phyloP scores from a whole-genome alignment of 441 rosid genomes.

The Melastoma candidum region DNA sequence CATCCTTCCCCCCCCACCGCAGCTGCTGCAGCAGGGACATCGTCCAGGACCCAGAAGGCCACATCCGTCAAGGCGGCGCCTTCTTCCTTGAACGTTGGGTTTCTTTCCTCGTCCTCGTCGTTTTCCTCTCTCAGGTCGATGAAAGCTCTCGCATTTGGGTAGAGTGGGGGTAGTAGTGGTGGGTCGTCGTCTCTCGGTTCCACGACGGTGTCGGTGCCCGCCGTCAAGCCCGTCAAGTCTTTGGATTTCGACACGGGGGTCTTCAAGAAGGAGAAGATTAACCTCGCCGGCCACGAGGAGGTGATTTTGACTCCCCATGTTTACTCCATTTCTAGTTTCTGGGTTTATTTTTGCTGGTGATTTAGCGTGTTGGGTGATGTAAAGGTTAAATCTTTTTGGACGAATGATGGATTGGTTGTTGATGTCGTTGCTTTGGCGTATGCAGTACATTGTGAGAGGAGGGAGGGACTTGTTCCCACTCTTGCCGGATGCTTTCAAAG shows the following conservation, averaged over 20 bases:
- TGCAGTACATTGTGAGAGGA: conserved; percentile 72
- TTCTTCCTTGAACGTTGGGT: neutral
- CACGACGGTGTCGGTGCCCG: conserved; percentile 21
- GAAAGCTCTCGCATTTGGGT: conserved; percentile 6
- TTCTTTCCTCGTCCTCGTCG: conserved; percentile 11
- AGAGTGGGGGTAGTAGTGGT: neutral
- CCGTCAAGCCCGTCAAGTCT: conserved; percentile 17
- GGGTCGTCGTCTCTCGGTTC: conserved; percentile 17
- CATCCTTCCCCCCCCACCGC: conserved; percentile 26
- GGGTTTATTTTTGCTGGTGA: neutral
- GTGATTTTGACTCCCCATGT: conserved; percentile 15
- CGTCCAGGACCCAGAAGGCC: conserved; percentile 21
- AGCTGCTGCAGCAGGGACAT: conserved; percentile 17
- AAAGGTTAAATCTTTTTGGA: no score
- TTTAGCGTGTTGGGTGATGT: neutral
- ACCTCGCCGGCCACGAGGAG: conserved; percentile 65
- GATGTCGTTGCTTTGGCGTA: no score
- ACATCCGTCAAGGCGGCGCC: conserved; percentile 1
- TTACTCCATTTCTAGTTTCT: neutral
- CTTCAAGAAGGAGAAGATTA: conserved; percentile 63
- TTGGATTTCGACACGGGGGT: conserved; percentile 56
- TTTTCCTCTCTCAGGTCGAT: conserved; percentile 17
- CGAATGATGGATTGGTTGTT: no score
- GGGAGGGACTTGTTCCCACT: conserved; percentile 76
- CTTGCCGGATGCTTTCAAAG: conserved; percentile 75